Base-by-base conservation (phyloP, 2,329 filamentous ascomycete species). In the Fusarium sp. region DNA sequence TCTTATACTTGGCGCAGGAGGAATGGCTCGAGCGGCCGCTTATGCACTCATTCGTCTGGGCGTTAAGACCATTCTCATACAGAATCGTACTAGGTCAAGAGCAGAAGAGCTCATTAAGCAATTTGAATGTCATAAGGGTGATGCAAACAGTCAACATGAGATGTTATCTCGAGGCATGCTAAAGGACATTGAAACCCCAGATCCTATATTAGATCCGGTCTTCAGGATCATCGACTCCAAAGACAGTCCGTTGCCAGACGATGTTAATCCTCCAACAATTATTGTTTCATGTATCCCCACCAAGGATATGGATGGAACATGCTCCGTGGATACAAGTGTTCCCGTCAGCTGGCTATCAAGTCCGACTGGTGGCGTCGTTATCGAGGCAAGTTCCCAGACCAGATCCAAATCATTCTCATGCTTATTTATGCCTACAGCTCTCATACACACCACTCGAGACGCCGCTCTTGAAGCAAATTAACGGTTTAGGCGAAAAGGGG, bases 21-120 rank as follows among this genome's bases (percentile, higher is more conserved):
- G 58, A 0, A 62, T 62, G 58, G 58, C 58, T 4, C 58, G 56
- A 5, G 58, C 56, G 13, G 58, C 58, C 7, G 56, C 41, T 0
- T 62, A 61, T 0, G 56, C 58, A 0, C 50, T 62, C 0, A 30
- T 62, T 5, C 27, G 56, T 1, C 40, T 62, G 0, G 58, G 58
- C 0, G 50, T 62, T 1, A 54, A 43, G 14, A 54, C 6, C 0
- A 62, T 62, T 2, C 14, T 54, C 1, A 9, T 62, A 3, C 6
- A 61, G 4, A 62, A 62, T 17, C 58, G 58, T 13, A 62, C 56
- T 5, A 22, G 8, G 0, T 37, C 47, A 2, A 62, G 41, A 2
- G 47, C 41, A 5, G 56, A 61, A 17, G 40, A 62, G 0, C 40
- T 62, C 0, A 13, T 47, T 9, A 23, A 23, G 8, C 58, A 62